phyloP scores from a whole-genome alignment of 768 basidiomycete species.

The Strobilomyces confusus region DNA sequence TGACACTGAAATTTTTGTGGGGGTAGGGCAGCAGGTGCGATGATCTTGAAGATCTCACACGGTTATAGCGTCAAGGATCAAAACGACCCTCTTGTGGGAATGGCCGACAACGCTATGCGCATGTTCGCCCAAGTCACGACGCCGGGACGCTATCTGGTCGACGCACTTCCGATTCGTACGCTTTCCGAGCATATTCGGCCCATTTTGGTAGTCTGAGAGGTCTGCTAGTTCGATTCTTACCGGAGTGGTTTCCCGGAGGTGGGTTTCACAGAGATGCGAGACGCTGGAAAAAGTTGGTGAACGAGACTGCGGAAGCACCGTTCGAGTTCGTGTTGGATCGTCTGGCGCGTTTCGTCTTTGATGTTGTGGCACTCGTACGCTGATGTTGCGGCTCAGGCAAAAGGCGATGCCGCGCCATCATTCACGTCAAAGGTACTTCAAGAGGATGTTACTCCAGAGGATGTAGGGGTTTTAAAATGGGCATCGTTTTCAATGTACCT shows the following conservation, averaged over 20 bases:
- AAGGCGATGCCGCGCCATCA: slow-evolving; percentile 7
- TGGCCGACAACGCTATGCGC: slow-evolving; percentile 23
- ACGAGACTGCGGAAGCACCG: slow-evolving; percentile 3
- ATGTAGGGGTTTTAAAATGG: slow-evolving; percentile 6
- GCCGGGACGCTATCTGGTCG: slow-evolving; percentile 7
- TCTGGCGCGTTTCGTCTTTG: neutral
- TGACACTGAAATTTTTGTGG: too few species aligned
- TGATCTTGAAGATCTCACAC: slow-evolving; percentile 33
- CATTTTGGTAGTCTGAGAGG: neutral
- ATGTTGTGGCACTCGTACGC: neutral
- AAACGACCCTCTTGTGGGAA: slow-evolving; percentile 32
- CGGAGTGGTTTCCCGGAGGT: slow-evolving; percentile 18
- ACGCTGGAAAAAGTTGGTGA: slow-evolving; percentile 1
- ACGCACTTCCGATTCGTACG: slow-evolving; percentile 9
- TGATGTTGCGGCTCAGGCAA: neutral
- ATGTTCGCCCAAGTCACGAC: slow-evolving; percentile 6
- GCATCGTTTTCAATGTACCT: slow-evolving; percentile 9
- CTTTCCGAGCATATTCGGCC: neutral
- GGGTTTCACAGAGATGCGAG: slow-evolving; percentile 9
- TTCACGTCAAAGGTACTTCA: slow-evolving; percentile 10
- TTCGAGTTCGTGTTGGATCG: slow-evolving; percentile 9
- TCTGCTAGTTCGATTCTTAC: slow-evolving; percentile 11
- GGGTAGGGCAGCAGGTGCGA: slow-evolving; percentile 6
- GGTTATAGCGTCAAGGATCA: slow-evolving; percentile 31
- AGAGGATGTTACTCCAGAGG: slow-evolving; percentile 1